Conservation (phyloP, 2,329 filamentous ascomycete genomes). For the Pseudogymnoascus sp. region DNA sequence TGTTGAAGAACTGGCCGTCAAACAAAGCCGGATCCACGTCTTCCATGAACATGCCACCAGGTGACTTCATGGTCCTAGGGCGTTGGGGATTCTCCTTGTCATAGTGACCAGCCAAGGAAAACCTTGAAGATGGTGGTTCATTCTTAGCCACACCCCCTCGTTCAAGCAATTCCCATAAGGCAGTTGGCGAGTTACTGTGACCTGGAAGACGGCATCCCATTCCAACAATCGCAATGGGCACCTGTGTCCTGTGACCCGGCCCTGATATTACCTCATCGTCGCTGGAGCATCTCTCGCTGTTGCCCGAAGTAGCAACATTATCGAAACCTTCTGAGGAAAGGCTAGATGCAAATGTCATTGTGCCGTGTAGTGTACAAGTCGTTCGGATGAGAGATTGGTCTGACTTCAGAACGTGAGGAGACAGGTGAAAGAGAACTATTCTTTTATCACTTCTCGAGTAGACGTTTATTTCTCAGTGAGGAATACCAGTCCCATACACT, state of each 20-base stretch:
- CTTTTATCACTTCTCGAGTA: not conserved
- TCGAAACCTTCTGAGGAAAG: not conserved
- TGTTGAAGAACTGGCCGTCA: not conserved
- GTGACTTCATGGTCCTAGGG: conserved; percentile 3
- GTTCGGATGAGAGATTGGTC: not conserved
- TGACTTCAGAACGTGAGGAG: not conserved
- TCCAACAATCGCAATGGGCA: not conserved
- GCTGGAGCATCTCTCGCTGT: not conserved
- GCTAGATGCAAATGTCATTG: not conserved
- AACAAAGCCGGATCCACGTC: not conserved
- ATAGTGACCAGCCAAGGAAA: conserved; percentile 15
- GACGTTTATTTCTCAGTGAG: not conserved
- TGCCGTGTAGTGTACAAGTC: not conserved
- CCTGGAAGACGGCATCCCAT: conserved; percentile 11
- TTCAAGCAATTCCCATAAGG: conserved; percentile 11
- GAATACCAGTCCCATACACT: not conserved
- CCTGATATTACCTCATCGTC: not conserved
- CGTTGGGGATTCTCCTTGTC: conserved; percentile 8
- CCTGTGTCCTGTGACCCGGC: not conserved
- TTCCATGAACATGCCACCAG: conserved; percentile 1
- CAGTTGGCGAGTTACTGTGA: conserved; percentile 4
- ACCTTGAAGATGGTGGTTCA: not conserved
- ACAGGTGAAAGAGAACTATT: not conserved
- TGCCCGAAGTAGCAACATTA: not conserved
- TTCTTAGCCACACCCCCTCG: not conserved